Evolutionary conservation across 2,329 filamentous ascomycete species (phyloP).

Genomic region (Colletotrichum eleusines): DNA sequence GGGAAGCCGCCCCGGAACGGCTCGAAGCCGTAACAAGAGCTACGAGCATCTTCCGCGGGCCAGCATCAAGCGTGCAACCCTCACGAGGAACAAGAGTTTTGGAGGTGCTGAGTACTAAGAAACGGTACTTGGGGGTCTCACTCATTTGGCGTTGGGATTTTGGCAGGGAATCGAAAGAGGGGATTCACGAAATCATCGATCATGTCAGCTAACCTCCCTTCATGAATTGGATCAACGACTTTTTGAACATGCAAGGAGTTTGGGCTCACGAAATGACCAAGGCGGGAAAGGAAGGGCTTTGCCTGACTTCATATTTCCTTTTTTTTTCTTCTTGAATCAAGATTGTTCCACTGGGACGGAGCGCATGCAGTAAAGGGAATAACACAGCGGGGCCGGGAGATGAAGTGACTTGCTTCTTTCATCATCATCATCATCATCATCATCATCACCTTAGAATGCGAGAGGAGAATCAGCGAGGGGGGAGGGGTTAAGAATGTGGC

Average conservation of each 20-base stretch:
- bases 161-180: background rate
- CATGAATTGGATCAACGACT: conserved; percentile 14
- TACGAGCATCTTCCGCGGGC: conserved; percentile 56
- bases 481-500: conserved; percentile 14
- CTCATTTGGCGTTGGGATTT: conserved; percentile 35
- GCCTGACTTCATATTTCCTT: background rate
- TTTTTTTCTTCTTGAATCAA: background rate
- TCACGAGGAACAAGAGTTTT: conserved; percentile 64
- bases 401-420: background rate
- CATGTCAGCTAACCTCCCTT: background rate
- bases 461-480: background rate
- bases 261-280: conserved; percentile 14
- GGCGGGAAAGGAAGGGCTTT: conserved; percentile 20
- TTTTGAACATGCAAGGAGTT: conserved; percentile 33
- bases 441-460: conserved; percentile 29
- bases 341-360: background rate
- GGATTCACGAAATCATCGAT: no score
- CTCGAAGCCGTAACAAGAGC: conserved; percentile 55
- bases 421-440: background rate
- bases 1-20: conserved; percentile 46
- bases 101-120: conserved; percentile 61
- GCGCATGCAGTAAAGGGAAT: background rate
- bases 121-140: conserved; percentile 10
- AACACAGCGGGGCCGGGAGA: background rate
- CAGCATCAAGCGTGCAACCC: conserved; percentile 59